These are phyloP conservation scores for Chlamydomonas incerta DNA, from an alignment of 139 green algal species.

Conservation along the genomic window DNA sequence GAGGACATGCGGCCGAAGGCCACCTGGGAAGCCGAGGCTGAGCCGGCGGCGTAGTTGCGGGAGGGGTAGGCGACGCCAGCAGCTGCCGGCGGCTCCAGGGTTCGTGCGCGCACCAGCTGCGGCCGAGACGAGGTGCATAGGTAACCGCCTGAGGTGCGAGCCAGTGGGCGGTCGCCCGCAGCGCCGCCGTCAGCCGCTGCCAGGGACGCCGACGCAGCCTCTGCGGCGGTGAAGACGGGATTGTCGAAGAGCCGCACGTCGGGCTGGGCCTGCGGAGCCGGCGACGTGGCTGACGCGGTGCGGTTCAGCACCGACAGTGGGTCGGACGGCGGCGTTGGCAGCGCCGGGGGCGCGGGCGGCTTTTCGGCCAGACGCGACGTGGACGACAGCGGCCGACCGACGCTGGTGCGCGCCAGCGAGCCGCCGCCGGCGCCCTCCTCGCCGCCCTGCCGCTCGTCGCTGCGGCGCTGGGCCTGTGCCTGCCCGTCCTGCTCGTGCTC, in stretches of 20 bases:
- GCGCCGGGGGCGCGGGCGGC: too few relatives aligned
- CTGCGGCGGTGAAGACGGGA: not conserved
- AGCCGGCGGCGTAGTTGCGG: too few relatives aligned
- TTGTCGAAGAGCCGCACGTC: constrained; percentile 29
- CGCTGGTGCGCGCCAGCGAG: not conserved
- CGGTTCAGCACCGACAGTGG: not conserved
- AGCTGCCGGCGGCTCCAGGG: not conserved
- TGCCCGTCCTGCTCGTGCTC: too few relatives aligned
- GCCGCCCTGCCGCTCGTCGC: too few relatives aligned
- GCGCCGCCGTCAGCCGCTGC: not conserved
- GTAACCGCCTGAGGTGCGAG: not conserved
- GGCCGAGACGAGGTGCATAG: too few relatives aligned
- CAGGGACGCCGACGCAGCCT: not conserved
- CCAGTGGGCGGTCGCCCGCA: not conserved
- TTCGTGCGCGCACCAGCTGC: not conserved
- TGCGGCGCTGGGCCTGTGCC: too few relatives aligned
- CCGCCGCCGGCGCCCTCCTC: too few relatives aligned
- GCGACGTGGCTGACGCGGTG: not conserved
- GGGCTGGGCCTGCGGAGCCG: too few relatives aligned
- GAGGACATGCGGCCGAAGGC: not conserved
- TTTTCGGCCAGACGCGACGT: not conserved
- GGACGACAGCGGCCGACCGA: too few relatives aligned
- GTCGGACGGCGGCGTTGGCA: not conserved
- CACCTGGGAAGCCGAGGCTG: not conserved
- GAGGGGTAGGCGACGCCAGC: not conserved